These are phyloP conservation scores for Psidium guajava DNA, from an alignment of 345 rosid genomes.

Conservation along the genomic window DNA sequence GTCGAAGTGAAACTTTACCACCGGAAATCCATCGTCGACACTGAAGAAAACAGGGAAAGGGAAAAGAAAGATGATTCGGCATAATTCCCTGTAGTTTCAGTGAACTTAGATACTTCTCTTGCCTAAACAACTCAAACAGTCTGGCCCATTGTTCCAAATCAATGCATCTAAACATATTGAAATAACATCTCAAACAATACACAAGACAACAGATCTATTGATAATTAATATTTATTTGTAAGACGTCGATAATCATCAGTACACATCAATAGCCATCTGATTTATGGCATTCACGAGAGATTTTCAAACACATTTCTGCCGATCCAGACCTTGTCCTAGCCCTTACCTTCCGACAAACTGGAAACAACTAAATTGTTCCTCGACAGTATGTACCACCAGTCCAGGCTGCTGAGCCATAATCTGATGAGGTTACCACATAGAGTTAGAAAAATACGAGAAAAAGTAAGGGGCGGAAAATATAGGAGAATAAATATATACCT, in stretches of 20 bases:
- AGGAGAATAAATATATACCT: conserved; percentile 20
- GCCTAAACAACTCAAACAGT: not conserved
- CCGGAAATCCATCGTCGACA: conserved; percentile 54
- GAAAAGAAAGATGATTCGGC: not conserved
- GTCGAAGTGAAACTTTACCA: conserved; percentile 50
- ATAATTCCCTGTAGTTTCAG: not conserved
- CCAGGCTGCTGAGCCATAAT: conserved; percentile 37
- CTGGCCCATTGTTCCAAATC: not conserved
- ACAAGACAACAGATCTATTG: not conserved
- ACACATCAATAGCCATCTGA: not conserved
- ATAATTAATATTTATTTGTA: not conserved
- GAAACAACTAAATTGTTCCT: conserved; percentile 61
- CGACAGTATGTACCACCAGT: conserved; percentile 39
- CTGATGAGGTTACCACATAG: conserved; percentile 19
- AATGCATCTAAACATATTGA: not conserved
- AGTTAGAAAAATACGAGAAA: not conserved
- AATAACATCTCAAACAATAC: not conserved
- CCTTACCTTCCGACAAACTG: conserved; percentile 45
- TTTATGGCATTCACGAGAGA: not conserved
- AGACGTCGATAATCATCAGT: not conserved
- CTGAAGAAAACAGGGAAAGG: conserved; percentile 29
- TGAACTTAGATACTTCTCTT: not conserved
- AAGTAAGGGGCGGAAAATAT: not conserved
- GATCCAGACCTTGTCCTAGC: not conserved
- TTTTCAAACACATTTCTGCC: not conserved